Percentiles rank a stretch among this genome's conserved stretches.
Conservation (phyloP, 2,329 filamentous ascomycete genomes). For the Penicillium sp. region DNA sequence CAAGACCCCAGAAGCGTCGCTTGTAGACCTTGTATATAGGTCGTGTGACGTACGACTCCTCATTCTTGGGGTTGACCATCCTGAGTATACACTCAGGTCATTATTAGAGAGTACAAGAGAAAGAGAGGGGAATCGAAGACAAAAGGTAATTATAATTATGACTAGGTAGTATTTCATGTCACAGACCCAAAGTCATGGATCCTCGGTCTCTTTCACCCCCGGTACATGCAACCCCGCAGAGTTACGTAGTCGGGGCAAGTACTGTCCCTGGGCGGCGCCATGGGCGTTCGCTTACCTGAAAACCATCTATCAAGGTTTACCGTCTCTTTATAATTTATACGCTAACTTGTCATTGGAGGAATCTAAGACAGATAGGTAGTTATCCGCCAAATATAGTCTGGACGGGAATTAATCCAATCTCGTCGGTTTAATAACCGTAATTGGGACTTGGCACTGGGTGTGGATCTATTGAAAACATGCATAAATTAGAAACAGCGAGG, state of each 20-base stretch:
- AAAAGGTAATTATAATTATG: background rate
- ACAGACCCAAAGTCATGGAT: background rate
- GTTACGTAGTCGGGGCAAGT: background rate
- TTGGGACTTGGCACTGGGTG: background rate
- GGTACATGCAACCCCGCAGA: conserved; percentile 8
- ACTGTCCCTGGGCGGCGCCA: background rate
- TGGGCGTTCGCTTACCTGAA: background rate
- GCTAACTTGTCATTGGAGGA: background rate
- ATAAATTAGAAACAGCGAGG: background rate
- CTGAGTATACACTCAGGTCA: background rate
- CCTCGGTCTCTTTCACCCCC: background rate
- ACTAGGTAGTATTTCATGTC: background rate
- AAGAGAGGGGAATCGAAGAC: background rate
- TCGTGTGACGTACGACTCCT: conserved; percentile 18
- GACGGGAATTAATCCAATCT: background rate
- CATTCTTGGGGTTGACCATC: background rate
- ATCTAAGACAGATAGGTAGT: background rate
- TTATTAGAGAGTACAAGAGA: background rate
- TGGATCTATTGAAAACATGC: background rate
- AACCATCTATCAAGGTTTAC: background rate
- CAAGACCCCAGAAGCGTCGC: conserved; percentile 83
- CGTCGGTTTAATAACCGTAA: background rate
- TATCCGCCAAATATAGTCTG: background rate
- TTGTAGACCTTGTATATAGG: conserved; percentile 66
- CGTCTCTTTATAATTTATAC: background rate